Evolutionary conservation across 1,284 basidiomycete genomes (phyloP), one percentile per base, ranked within the genome.

Genomic region (Boletus semigastroideus): DNA sequence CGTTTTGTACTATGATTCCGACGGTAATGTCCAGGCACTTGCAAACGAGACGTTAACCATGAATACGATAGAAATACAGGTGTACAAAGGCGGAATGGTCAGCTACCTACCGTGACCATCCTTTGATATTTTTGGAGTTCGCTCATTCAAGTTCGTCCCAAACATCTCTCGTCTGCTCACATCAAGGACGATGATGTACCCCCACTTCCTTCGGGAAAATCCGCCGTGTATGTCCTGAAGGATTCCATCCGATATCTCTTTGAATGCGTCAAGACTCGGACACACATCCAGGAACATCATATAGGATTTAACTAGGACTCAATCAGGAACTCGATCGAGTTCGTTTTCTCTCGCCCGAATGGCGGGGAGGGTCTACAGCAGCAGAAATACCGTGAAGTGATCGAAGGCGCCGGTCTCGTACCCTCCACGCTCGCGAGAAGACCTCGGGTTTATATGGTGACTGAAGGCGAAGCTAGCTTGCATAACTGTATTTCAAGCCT

Each of bases 201-300:
- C 0, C 68, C 72, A 1, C 67, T 83, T 0, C 79, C 79, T 0
- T 49, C 48, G 1, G 64, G 71, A 34, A 79, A 78, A 60, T 66
- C 65, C 0, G 71, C 71, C 0, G 54, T 73, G 0, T 70, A 76
- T 5, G 67, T 82, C 44, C 74, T 78, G 36, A 67, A 72, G 4
- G 80, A 83, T 53, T 80, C 78, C 53, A 57, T 81, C n/a, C 46
- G 40, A 1, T 82, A 82, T 48, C 68, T 83, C 2, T 73, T 69
- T 51, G 25, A 56, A 2, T 77, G 77, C 41, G 66, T 77, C 0
- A 59, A 65, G 11, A 64, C 52, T n/a, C n/a, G n/a, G n/a, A n/a
- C n/a, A 1, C 80, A 73, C 55, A 78, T 83, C 39, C 56, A 65
- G 28, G 75, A 79, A 31, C 71, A 69, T 2, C 73, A 78, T 48